phyloP scores from a whole-genome alignment of 257 asterid species.

The Solanum gandarillasii region DNA sequence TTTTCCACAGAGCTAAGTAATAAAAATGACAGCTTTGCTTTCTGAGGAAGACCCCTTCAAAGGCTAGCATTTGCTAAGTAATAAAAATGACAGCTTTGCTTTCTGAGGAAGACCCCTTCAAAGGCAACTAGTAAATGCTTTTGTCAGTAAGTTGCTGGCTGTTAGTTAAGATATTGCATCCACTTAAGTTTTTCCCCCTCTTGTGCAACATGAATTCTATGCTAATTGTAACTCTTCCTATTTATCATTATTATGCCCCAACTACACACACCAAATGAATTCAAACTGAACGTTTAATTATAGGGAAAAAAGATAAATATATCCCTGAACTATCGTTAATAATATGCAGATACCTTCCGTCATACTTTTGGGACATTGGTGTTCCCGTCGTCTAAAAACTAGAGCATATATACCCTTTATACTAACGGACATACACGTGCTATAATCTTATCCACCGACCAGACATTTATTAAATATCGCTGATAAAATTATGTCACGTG shows the following conservation, averaged over 20 bases:
- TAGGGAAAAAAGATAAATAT: no score
- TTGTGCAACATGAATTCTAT: not conserved
- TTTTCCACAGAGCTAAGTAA: not conserved
- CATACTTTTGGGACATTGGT: no score
- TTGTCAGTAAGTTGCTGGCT: not conserved
- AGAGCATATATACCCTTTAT: no score
- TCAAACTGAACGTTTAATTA: no score
- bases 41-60: not conserved
- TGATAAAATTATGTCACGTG: no score
- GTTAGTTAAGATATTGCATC: not conserved
- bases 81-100: not conserved
- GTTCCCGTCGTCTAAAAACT: no score
- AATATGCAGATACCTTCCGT: no score
- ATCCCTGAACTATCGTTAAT: no score
- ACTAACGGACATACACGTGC: no score
- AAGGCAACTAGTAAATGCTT: not conserved
- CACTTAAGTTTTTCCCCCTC: not conserved
- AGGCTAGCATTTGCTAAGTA: not conserved
- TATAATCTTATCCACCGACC: no score
- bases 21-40: not conserved
- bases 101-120: not conserved
- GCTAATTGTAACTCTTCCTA: not conserved
- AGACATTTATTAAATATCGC: no score
- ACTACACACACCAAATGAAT: not conserved
- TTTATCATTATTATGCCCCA: not conserved